Evolutionary conservation across 1,284 basidiomycete species (phyloP), one percentile per base, ranked within the genome.

Genomic region (Papiliotrema nemorosa): DNA sequence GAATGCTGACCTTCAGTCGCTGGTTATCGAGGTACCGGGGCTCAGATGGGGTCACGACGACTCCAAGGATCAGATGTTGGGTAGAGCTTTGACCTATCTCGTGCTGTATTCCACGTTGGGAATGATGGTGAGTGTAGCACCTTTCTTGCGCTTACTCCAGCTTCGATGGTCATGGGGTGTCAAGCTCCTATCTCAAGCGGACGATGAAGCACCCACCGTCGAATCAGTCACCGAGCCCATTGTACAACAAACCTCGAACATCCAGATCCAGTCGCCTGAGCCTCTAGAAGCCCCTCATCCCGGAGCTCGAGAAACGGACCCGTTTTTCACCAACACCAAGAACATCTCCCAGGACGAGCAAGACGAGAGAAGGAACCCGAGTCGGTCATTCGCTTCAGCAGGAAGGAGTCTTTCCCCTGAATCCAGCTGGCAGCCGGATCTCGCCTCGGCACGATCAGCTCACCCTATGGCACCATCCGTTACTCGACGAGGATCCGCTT

Each of bases 81-180:
- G 92, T 48, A 82, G 92, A 12, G 90, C 93, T 0, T 77, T 97
- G 53, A 92, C 91, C 0, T 96, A 97, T 68, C 81, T 97, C 36
- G 88, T 94, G 5, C 78, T 96, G 18, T 93, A 92, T 71, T 91
- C 88, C 53, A 96, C 92, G 0, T 79, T 97, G 37, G 91, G 92
- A 50, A 96, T 94, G 89, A 82, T 93, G 62, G 86, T 88, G 18
- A 36, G 27, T 9, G n/a, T n/a, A n/a, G n/a, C n/a, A n/a, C n/a
- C n/a, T n/a, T n/a, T n/a, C n/a, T n/a, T n/a, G 4, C 16, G 18
- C 47, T 33, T 12, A 21, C 36, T 3, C 10, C 56, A 89, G 87
- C 74, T 93, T n/a, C 85, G 90, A 21, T 93, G 90, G 86, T 89
- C 87, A 50, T 90, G 85, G 64, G 90, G 90, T 13, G 85, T 94